A percentile compares a stretch with the other conserved stretches of the same genome.
These are phyloP conservation scores for Ophiostoma sp. DNA, from an alignment of 2,329 filamentous ascomycete genomes.

Conservation along the genomic window DNA sequence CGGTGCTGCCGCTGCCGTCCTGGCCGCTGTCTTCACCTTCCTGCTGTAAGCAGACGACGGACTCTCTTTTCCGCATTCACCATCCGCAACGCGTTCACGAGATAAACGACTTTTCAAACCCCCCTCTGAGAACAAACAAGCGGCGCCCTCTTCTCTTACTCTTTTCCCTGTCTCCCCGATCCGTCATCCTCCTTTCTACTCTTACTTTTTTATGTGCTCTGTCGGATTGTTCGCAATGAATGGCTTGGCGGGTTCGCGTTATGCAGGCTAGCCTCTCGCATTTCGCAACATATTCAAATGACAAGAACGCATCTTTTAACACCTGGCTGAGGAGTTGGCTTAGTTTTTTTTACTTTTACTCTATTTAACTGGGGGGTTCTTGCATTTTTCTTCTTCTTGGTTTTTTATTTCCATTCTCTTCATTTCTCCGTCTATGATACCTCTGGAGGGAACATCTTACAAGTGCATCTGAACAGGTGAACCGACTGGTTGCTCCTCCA, in stretches of 20 bases:
- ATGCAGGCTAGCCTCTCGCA: constrained; percentile 22
- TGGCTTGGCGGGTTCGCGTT: constrained; percentile 19
- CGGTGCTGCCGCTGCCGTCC: constrained; percentile 34
- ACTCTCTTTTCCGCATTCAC: background rate
- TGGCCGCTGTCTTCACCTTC: constrained; percentile 36
- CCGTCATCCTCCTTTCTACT: background rate
- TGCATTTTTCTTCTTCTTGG: constrained; percentile 3
- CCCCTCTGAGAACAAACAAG: constrained; percentile 19
- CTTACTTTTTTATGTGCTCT: constrained; percentile 27
- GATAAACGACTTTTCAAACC: constrained; percentile 21
- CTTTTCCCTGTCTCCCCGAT: background rate
- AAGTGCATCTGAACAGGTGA: background rate
- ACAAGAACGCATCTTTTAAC: constrained; percentile 21
- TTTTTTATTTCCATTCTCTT: background rate
- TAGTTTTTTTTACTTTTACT: constrained; percentile 10
- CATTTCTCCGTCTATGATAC: constrained; percentile 17
- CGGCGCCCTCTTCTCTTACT: constrained; percentile 11
- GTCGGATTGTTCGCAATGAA: constrained; percentile 27
- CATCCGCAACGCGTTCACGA: constrained; percentile 30
- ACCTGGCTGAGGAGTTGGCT: constrained; percentile 25
- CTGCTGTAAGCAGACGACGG: constrained; percentile 26
- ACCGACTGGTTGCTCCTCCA: background rate
- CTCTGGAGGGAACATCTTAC: background rate
- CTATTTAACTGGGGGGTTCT: constrained; percentile 8
- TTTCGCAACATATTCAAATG: constrained; percentile 19